phyloP scores from a whole-genome alignment of 257 asterid species.

The Echium plantagineum region DNA sequence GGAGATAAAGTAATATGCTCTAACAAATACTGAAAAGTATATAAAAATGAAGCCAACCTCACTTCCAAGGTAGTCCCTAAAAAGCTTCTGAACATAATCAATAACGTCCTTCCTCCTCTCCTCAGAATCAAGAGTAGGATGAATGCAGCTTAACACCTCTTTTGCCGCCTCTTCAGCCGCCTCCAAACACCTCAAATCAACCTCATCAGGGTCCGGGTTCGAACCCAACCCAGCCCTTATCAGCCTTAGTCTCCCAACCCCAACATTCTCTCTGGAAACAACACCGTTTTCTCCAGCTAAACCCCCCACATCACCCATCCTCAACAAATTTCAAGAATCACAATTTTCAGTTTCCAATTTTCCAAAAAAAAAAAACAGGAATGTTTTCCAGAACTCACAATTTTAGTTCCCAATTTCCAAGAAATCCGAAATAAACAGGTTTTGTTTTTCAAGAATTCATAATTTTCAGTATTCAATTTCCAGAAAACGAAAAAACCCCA shows the following conservation, averaged over 20 bases:
- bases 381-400: no score
- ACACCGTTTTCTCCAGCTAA: not conserved
- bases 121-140: conserved; percentile 62
- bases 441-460: no score
- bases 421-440: no score
- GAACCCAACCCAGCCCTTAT: no score
- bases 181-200: conserved; percentile 43
- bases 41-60: conserved; percentile 9
- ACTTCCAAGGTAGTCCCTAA: conserved; percentile 34
- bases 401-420: no score
- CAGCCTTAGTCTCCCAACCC: conserved; percentile 18
- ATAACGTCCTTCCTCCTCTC: conserved; percentile 57
- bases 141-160: conserved; percentile 44
- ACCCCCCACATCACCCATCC: not conserved
- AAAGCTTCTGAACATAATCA: conserved; percentile 57
- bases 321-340: conserved; percentile 1
- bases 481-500: not conserved
- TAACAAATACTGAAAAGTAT: not conserved
- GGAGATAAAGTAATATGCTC: no score
- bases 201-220: conserved; percentile 15
- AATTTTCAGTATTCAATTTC: no score
- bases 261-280: not conserved
- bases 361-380: no score
- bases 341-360: no score
- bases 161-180: conserved; percentile 37